Evolutionary conservation across 192 early-diverging fungal species (phyloP), one percentile per base, ranked within the genome.

Genomic region (Rhizophagus clarus): DNA sequence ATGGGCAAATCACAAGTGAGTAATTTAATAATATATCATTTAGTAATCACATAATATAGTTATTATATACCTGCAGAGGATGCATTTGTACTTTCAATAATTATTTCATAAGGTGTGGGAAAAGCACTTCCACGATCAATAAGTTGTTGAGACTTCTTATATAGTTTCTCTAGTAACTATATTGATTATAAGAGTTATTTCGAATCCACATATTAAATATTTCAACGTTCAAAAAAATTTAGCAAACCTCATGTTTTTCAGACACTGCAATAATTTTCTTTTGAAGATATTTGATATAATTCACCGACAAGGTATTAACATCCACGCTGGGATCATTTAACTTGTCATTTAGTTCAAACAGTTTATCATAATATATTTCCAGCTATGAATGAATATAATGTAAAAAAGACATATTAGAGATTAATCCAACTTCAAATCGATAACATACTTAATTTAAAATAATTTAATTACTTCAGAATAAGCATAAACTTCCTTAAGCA

Each of bases 401-500:
- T 47, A 47, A 47, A 63, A 34, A 62, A 1, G 11, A n/a, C n/a
- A n/a, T n/a, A n/a, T n/a, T n/a, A n/a, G n/a, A n/a, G n/a, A n/a
- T n/a, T n/a, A n/a, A n/a, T n/a, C n/a, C n/a, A n/a, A n/a, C n/a
- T n/a, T n/a, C n/a, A n/a, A n/a, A n/a, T n/a, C 11, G 24, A 28
- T 81, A 56, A 72, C 47, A 37, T 22, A 45, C n/a, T 63, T 15
- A 51, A 7, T 1, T 24, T n/a, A n/a, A n/a, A 80, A 24, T 31
- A 34, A 80, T 28, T 29, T 28, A 49, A 3, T 26, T 83, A 91
- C 77, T 60, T 89, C 83, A 0, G 94, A 95, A 49, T 85, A 81
- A 10, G 64, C 82, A 74, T 87, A 91, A 15, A 96, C 86, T 66
- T 98, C 95, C 0, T 79, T 82, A 70, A 90, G 87, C 1, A 96